A percentile compares a stretch with the other conserved stretches of the same genome.
These are phyloP conservation scores for Fusarium albidum DNA, from an alignment of 2,329 filamentous ascomycete species.

Conservation along the genomic window DNA sequence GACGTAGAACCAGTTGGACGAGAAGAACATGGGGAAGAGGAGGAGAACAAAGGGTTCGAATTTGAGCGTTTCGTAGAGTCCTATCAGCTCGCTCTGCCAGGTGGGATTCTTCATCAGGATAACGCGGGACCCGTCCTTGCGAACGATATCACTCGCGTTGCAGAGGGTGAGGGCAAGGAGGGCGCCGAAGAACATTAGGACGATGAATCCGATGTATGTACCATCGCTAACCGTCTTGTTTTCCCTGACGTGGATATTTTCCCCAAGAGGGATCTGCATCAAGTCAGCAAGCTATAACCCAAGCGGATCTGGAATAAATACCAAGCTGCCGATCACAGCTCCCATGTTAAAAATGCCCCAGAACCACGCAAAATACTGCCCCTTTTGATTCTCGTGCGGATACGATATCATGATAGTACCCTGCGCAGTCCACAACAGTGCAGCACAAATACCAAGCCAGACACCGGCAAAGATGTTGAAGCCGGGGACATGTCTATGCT, in stretches of 20 bases:
- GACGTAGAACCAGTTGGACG: slow-evolving; percentile 84
- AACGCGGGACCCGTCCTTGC: slow-evolving; percentile 79
- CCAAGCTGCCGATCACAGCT: slow-evolving; percentile 81
- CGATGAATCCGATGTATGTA: slow-evolving; percentile 87
- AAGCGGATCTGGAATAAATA: no score
- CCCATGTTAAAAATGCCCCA: slow-evolving; percentile 97
- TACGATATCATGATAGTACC: slow-evolving; percentile 92
- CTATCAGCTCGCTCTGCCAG: slow-evolving; percentile 80
- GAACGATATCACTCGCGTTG: slow-evolving; percentile 76
- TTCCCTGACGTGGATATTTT: slow-evolving; percentile 36
- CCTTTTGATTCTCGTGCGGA: slow-evolving; percentile 81
- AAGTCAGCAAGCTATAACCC: no score
- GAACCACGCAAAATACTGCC: slow-evolving; percentile 88
- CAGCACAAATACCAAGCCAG: slow-evolving; percentile 79
- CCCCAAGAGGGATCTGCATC: not conserved
- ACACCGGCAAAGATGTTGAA: slow-evolving; percentile 74
- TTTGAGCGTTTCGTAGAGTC: slow-evolving; percentile 76
- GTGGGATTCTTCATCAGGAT: slow-evolving; percentile 92
- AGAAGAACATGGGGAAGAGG: slow-evolving; percentile 83
- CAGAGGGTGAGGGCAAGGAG: slow-evolving; percentile 73
- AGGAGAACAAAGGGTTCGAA: slow-evolving; percentile 74
- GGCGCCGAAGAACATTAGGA: slow-evolving; percentile 81
- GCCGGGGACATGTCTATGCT: slow-evolving; percentile 60
- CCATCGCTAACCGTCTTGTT: slow-evolving; percentile 69
- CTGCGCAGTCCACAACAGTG: slow-evolving; percentile 83